Evolutionary conservation across 495 filamentous ascomycete species (phyloP).

Genomic region (Astrothelium subdiscretum): DNA sequence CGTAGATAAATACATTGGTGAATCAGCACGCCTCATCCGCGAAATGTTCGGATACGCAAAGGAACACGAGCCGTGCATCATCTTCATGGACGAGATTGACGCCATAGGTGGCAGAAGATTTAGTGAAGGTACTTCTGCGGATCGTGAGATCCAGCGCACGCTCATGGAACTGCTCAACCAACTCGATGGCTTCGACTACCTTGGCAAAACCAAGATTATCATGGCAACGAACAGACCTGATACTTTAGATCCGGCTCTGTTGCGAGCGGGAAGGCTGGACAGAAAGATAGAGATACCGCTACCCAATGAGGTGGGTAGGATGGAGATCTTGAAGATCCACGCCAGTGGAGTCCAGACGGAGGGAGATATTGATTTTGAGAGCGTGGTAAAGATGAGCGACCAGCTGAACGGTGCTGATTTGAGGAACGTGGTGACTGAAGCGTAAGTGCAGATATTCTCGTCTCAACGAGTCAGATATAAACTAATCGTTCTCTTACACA

Average conservation of each 20-base stretch:
- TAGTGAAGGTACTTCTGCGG: slow-evolving; percentile 95
- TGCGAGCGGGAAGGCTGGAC: slow-evolving; percentile 89
- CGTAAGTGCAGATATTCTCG: slow-evolving; percentile 48
- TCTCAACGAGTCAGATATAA: background rate
- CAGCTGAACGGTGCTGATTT: slow-evolving; percentile 95
- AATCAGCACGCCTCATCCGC: slow-evolving; percentile 91
- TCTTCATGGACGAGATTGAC: slow-evolving; percentile 99
- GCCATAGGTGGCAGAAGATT: slow-evolving; percentile 96
- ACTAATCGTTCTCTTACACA: slow-evolving; percentile 28
- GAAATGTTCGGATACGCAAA: slow-evolving; percentile 99
- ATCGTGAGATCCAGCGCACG: slow-evolving; percentile 97
- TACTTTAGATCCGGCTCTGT: slow-evolving; percentile 87
- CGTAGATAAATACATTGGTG: slow-evolving; percentile 99
- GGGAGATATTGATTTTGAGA: slow-evolving; percentile 97
- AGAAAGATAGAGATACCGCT: slow-evolving; percentile 98
- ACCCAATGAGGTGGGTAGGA: slow-evolving; percentile 94
- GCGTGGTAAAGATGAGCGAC: slow-evolving; percentile 99
- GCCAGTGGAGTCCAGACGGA: slow-evolving; percentile 74
- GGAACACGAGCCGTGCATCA: slow-evolving; percentile 99
- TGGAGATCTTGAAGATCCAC: slow-evolving; percentile 99
- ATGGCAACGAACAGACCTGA: slow-evolving; percentile 99
- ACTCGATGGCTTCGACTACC: slow-evolving; percentile 97
- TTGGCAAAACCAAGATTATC: slow-evolving; percentile 99
- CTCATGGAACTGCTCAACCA: slow-evolving; percentile 99
- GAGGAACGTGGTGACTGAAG: slow-evolving; percentile 96